phyloP scores from a whole-genome alignment of 2,329 filamentous ascomycete species.

The Microsporum ferrugineum region DNA sequence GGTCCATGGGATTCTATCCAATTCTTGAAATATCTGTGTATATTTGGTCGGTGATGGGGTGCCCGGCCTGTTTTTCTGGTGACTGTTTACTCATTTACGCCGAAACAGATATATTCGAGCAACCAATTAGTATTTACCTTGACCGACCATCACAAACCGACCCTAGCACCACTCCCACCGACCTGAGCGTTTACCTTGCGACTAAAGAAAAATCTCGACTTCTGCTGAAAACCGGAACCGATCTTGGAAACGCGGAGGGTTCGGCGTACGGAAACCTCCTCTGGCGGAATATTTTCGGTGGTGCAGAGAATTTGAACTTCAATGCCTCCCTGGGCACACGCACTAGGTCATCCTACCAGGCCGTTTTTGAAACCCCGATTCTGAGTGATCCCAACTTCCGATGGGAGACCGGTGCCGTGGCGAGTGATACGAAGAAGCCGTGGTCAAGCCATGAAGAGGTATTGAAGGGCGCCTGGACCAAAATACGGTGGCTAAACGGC shows the following conservation, averaged over 20 bases:
- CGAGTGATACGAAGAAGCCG: constrained; percentile 74
- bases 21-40: neutral
- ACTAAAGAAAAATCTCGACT: constrained; percentile 71
- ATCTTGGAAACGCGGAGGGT: constrained; percentile 85
- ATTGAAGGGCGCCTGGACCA: constrained; percentile 63
- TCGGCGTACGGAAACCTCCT: constrained; percentile 82
- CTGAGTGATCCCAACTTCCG: constrained; percentile 72
- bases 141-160: constrained; percentile 61
- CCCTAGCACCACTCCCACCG: constrained; percentile 58
- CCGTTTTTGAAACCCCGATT: constrained; percentile 70
- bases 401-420: constrained; percentile 66
- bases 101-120: constrained; percentile 66
- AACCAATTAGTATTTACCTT: constrained; percentile 69
- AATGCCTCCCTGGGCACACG: constrained; percentile 83
- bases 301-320: constrained; percentile 76
- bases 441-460: constrained; percentile 94
- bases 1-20: constrained; percentile 15
- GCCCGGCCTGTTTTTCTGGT: neutral
- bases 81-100: neutral
- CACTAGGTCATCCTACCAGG: constrained; percentile 83
- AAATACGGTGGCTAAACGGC: constrained; percentile 60
- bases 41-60: neutral
- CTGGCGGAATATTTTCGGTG: constrained; percentile 86
- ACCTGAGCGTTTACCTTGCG: constrained; percentile 69
- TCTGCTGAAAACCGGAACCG: constrained; percentile 85